Percentiles rank a stretch among this genome's conserved stretches.
These are phyloP conservation scores for Mortierella claussenii DNA, from an alignment of 192 early-diverging fungal species.

Conservation along the genomic window DNA sequence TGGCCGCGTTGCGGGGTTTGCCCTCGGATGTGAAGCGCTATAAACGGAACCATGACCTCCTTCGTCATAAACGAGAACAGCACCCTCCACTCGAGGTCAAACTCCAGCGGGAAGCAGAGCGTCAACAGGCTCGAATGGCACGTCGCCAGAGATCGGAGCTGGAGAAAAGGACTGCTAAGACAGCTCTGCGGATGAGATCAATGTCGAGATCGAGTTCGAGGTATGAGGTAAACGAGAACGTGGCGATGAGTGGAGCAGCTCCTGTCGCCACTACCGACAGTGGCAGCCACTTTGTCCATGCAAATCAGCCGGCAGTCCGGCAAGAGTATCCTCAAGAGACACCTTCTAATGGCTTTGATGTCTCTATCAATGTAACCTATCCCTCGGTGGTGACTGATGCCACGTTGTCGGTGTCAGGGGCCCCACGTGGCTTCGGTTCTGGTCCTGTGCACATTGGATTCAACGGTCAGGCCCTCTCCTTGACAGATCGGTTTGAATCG, in stretches of 20 bases:
- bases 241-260: background rate
- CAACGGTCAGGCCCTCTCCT: no score
- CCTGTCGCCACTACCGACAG: background rate
- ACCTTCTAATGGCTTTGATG: no score
- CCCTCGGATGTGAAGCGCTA: conserved; percentile 28
- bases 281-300: background rate
- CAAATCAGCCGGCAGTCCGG: no score
- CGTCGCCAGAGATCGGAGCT: background rate
- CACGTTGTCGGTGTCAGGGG: no score
- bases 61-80: conserved; percentile 44
- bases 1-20: background rate
- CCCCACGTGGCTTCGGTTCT: no score
- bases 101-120: conserved; percentile 7
- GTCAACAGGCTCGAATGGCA: background rate
- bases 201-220: no score
- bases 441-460: no score
- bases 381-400: no score
- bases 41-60: conserved; percentile 42
- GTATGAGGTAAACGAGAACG: no score
- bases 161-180: background rate
- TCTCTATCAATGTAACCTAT: no score
- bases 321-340: background rate
- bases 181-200: background rate
- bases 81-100: conserved; percentile 34
- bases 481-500: no score